phyloP scores from a whole-genome alignment of 106 monocot genomes.

The Dioscorea dumetorum region DNA sequence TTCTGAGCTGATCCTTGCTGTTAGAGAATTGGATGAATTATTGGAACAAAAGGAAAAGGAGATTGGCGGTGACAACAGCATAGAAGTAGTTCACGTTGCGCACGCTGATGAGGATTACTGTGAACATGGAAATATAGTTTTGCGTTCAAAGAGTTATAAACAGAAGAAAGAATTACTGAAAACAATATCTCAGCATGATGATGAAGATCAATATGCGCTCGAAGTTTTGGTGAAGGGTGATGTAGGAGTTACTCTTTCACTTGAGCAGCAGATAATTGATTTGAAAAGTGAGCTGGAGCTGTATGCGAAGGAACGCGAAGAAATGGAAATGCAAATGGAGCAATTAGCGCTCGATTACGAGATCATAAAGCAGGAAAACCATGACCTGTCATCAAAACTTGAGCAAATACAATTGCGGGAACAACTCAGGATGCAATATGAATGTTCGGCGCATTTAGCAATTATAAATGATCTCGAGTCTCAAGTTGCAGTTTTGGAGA shows the following conservation, averaged over 20 bases:
- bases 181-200: constrained; percentile 26
- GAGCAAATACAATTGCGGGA: constrained; percentile 85
- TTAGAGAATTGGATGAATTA: constrained; percentile 85
- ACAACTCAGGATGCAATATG: constrained; percentile 92
- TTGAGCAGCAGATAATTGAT: constrained; percentile 51
- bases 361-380: constrained; percentile 97
- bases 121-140: constrained; percentile 13
- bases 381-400: constrained; percentile 60
- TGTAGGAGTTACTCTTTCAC: constrained; percentile 17
- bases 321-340: constrained; percentile 96
- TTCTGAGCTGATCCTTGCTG: constrained; percentile 73
- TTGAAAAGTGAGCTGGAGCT: constrained; percentile 72
- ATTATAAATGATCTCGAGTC: constrained; percentile 84
- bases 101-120: constrained; percentile 13
- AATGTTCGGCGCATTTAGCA: constrained; percentile 83
- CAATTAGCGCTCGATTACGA: constrained; percentile 96
- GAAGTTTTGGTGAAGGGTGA: constrained; percentile 42
- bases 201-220: constrained; percentile 36
- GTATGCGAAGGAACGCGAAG: constrained; percentile 86
- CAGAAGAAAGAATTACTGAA: constrained; percentile 19
- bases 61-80: constrained; percentile 10
- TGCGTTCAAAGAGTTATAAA: constrained; percentile 13
- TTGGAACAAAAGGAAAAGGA: constrained; percentile 60
- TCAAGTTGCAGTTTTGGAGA: constrained; percentile 73
- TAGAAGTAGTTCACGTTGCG: constrained; percentile 3